Percentiles rank a stretch among this genome's conserved stretches.
Conservation (phyloP, 1,139 yeast species). For the Taphrina deformans region DNA sequence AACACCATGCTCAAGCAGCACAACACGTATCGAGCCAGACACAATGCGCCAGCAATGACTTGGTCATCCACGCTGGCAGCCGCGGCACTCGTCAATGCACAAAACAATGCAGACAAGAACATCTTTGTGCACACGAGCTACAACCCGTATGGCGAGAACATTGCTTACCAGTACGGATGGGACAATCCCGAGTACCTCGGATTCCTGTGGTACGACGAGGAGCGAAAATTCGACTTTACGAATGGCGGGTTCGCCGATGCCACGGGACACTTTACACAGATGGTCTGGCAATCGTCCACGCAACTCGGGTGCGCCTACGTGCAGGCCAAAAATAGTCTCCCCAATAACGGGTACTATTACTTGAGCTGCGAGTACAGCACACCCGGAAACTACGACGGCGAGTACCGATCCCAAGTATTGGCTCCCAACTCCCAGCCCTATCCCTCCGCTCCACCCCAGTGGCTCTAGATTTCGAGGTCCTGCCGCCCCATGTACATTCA, state of each 20-base stretch:
- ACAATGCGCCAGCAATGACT: slow-evolving; percentile 55
- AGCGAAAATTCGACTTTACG: slow-evolving; percentile 54
- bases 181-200: slow-evolving; percentile 54
- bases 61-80: slow-evolving; percentile 61
- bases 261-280: slow-evolving; percentile 68
- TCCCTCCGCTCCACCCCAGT: slow-evolving; percentile 5
- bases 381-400: slow-evolving; percentile 53
- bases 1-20: slow-evolving; percentile 53
- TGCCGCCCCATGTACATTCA: no score
- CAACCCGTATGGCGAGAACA: slow-evolving; percentile 71
- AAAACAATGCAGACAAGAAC: slow-evolving; percentile 64
- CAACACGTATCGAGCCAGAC: slow-evolving; percentile 61
- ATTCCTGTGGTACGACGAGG: slow-evolving; percentile 75
- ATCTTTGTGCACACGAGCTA: slow-evolving; percentile 73
- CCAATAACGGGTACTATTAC: slow-evolving; percentile 47
- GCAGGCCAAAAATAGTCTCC: slow-evolving; percentile 50
- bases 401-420: slow-evolving; percentile 7
- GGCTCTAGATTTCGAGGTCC: no score
- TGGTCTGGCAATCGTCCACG: slow-evolving; percentile 66
- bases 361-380: slow-evolving; percentile 62
- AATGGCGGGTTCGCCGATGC: slow-evolving; percentile 45
- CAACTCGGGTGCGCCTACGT: slow-evolving; percentile 64
- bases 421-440: slow-evolving; percentile 8
- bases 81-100: slow-evolving; percentile 64
- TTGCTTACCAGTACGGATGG: slow-evolving; percentile 46